Conservation (phyloP, 1,139 yeast genomes). For the Pichia sp. region DNA sequence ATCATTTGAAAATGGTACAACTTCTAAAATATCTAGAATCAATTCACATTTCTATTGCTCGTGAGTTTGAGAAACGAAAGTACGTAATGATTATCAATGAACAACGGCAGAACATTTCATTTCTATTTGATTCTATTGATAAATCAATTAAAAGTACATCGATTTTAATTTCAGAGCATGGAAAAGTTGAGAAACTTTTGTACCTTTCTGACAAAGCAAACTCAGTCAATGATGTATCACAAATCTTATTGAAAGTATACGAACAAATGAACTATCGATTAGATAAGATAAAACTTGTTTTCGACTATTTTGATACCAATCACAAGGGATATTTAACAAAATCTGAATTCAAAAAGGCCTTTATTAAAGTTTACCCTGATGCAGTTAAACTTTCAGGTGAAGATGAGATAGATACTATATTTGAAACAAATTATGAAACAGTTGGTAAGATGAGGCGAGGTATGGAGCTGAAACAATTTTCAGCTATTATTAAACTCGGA, state of each 20-base stretch:
- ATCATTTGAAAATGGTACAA: neutral
- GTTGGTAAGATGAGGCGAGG: slow-evolving; percentile 20
- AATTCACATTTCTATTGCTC: neutral
- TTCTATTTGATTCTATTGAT: neutral
- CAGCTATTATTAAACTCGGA: slow-evolving; percentile 16
- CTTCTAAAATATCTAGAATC: neutral
- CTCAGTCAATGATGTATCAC: too few relatives aligned
- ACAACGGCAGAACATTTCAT: neutral
- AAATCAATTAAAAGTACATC: neutral
- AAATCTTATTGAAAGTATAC: too few relatives aligned
- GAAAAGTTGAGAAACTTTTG: too few relatives aligned
- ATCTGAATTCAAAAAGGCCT: slow-evolving; percentile 64
- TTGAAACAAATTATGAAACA: slow-evolving; percentile 23
- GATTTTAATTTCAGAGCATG: too few relatives aligned
- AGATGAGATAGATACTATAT: slow-evolving; percentile 19
- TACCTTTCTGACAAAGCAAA: too few relatives aligned
- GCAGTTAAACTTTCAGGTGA: slow-evolving; percentile 14
- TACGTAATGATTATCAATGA: neutral
- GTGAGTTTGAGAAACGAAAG: neutral
- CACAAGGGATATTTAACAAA: slow-evolving; percentile 50
- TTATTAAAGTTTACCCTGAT: slow-evolving; percentile 35
- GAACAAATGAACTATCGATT: neutral
- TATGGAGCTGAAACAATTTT: slow-evolving; percentile 20
- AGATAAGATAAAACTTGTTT: slow-evolving; percentile 16
- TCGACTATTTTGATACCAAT: slow-evolving; percentile 28